Conservation (phyloP, 1,284 basidiomycete genomes). For the Marasmius tenuissimus region DNA sequence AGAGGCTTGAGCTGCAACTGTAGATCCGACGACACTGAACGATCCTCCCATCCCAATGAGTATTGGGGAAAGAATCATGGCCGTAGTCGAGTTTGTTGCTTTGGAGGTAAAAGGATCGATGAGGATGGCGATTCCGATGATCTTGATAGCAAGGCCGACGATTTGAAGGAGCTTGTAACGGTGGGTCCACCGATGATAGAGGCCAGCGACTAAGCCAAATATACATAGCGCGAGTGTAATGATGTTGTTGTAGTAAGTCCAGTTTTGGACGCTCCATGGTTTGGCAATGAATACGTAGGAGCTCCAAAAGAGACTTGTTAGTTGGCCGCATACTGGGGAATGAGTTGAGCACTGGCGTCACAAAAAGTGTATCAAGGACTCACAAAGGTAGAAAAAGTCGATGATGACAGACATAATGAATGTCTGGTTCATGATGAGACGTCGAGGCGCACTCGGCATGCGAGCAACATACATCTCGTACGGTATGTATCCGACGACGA, state of each 20-base stretch:
- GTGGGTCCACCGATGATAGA: slow-evolving; percentile 12
- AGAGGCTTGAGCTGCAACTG: slow-evolving; percentile 24
- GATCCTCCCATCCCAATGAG: slow-evolving; percentile 23
- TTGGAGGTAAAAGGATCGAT: slow-evolving; percentile 12
- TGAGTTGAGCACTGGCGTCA: not conserved
- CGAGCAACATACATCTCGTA: slow-evolving; percentile 12
- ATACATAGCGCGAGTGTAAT: slow-evolving; percentile 12
- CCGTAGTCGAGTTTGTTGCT: slow-evolving; percentile 14
- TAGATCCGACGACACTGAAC: slow-evolving; percentile 22
- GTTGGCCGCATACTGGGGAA: slow-evolving; percentile 9
- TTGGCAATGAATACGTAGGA: slow-evolving; percentile 16
- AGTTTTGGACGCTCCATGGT: slow-evolving; percentile 12
- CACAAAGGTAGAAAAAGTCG: slow-evolving; percentile 15
- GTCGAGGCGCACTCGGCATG: slow-evolving; percentile 10
- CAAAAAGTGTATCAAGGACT: not conserved
- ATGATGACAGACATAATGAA: slow-evolving; percentile 15
- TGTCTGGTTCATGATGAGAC: slow-evolving; percentile 16
- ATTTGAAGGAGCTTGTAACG: slow-evolving; percentile 16
- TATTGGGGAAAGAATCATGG: slow-evolving; percentile 22
- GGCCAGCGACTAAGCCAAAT: slow-evolving; percentile 14
- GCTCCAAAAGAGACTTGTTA: slow-evolving; percentile 12
- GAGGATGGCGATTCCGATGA: slow-evolving; percentile 22
- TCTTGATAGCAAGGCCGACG: slow-evolving; percentile 14
- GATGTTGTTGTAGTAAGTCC: slow-evolving; percentile 17
- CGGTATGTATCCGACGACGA: slow-evolving; percentile 11